These are phyloP conservation scores for Panicum hallii DNA, from an alignment of 202 grass and related monocot species.

Conservation along the genomic window DNA sequence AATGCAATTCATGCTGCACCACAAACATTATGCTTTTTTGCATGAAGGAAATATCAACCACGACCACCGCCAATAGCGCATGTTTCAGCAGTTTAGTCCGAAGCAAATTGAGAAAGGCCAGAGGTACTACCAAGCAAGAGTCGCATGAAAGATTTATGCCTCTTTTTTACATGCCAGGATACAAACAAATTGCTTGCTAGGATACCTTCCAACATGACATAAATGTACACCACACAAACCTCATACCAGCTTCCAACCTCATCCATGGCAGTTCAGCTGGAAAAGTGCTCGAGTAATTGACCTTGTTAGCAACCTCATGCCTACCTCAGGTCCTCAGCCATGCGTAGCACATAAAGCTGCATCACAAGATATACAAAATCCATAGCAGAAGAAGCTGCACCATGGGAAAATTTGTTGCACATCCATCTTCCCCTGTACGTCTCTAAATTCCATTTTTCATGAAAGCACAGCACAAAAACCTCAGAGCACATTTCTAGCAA, in stretches of 20 bases:
- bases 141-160: background rate
- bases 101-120: background rate
- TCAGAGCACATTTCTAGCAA: background rate
- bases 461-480: background rate
- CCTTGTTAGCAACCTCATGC: background rate
- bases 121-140: background rate
- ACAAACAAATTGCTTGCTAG: no score
- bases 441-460: background rate
- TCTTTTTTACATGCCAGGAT: no score
- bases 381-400: background rate
- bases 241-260: background rate
- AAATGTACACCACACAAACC: slow-evolving; percentile 4
- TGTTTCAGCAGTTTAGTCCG: background rate
- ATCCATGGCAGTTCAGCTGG: background rate
- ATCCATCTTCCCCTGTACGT: background rate
- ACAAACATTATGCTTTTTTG: background rate
- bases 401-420: background rate
- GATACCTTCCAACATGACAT: no score
- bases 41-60: background rate
- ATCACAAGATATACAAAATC: background rate
- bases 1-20: no score
- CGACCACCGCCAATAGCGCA: no score
- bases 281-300: background rate
- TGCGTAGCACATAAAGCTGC: background rate
- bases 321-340: background rate